These are phyloP conservation scores for Aspergillus cristatus DNA, from an alignment of 495 filamentous ascomycete genomes.

Conservation along the genomic window DNA sequence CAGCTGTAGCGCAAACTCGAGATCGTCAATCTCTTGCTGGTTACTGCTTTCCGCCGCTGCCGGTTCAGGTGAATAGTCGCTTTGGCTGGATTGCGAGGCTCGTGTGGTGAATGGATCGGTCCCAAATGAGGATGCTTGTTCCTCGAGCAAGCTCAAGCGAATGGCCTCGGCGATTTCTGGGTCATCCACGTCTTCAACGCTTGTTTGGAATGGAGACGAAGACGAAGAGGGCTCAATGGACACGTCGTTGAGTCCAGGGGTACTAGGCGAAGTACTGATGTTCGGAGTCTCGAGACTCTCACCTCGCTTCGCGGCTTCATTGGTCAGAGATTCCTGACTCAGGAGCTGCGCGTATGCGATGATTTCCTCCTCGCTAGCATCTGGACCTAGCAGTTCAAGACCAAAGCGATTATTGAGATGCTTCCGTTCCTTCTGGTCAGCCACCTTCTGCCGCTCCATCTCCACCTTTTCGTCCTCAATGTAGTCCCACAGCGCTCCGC, in stretches of 20 bases:
- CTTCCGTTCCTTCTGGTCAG: conserved; percentile 50
- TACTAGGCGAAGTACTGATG: conserved; percentile 34
- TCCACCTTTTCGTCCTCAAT: conserved; percentile 77
- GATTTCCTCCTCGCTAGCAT: conserved; percentile 77
- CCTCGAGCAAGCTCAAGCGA: conserved; percentile 61
- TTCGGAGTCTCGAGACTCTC: conserved; percentile 42
- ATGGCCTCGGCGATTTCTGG: conserved; percentile 76
- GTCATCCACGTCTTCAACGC: conserved; percentile 51
- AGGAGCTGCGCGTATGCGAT: conserved; percentile 82
- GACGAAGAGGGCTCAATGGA: conserved; percentile 38
- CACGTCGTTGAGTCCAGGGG: conserved; percentile 35
- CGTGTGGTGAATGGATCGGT: conserved; percentile 39
- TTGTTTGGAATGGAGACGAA: conserved; percentile 29
- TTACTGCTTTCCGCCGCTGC: conserved; percentile 26
- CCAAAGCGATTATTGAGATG: conserved; percentile 72
- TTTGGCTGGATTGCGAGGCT: conserved; percentile 9
- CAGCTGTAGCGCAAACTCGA: conserved; percentile 75
- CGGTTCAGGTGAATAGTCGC: conserved; percentile 11
- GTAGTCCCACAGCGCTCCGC: conserved; percentile 61
- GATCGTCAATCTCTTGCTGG: conserved; percentile 55
- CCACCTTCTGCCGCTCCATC: conserved; percentile 63
- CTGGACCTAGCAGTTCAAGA: conserved; percentile 61
- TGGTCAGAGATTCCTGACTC: conserved; percentile 65
- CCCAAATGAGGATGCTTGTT: conserved; percentile 12
- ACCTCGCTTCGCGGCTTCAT: conserved; percentile 49